These are phyloP conservation scores for Xylaria sp. DNA, from an alignment of 2,329 filamentous ascomycete species.

Conservation along the genomic window DNA sequence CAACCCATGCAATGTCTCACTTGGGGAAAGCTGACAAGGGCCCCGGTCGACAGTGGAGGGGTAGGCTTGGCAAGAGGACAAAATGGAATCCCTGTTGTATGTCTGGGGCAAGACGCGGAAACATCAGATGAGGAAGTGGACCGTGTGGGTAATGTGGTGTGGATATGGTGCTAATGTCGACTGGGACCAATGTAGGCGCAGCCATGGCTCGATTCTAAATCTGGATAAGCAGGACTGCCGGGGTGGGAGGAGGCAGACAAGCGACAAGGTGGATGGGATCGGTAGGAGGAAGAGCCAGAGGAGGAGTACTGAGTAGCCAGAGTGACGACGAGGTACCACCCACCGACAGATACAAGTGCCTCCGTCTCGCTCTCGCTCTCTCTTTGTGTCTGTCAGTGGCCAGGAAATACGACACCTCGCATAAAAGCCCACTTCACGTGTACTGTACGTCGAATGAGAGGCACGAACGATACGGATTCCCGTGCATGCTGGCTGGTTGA, in stretches of 20 bases:
- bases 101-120: slow-evolving; percentile 58
- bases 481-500: slow-evolving; percentile 36
- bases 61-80: slow-evolving; percentile 41
- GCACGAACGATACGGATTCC: slow-evolving; percentile 42
- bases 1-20: slow-evolving; percentile 62
- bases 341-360: slow-evolving; percentile 31
- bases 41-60: slow-evolving; percentile 48
- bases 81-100: slow-evolving; percentile 51
- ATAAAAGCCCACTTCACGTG: slow-evolving; percentile 44
- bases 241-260: slow-evolving; percentile 17
- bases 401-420: slow-evolving; percentile 47
- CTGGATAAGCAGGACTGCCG: slow-evolving; percentile 43
- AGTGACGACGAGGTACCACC: slow-evolving; percentile 42
- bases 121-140: slow-evolving; percentile 55
- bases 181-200: slow-evolving; percentile 44
- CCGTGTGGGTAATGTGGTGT: slow-evolving; percentile 38
- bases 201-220: slow-evolving; percentile 51
- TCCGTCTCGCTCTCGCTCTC: slow-evolving; percentile 16
- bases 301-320: slow-evolving; percentile 19
- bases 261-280: background rate
- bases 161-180: slow-evolving; percentile 38
- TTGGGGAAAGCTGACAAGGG: slow-evolving; percentile 59
- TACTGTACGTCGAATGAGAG: slow-evolving; percentile 11
- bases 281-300: background rate
- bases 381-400: slow-evolving; percentile 3